A percentile compares a stretch with the other conserved stretches of the same genome.
Conservation (phyloP, 495 filamentous ascomycete genomes). For the Aspergillus affinis region DNA sequence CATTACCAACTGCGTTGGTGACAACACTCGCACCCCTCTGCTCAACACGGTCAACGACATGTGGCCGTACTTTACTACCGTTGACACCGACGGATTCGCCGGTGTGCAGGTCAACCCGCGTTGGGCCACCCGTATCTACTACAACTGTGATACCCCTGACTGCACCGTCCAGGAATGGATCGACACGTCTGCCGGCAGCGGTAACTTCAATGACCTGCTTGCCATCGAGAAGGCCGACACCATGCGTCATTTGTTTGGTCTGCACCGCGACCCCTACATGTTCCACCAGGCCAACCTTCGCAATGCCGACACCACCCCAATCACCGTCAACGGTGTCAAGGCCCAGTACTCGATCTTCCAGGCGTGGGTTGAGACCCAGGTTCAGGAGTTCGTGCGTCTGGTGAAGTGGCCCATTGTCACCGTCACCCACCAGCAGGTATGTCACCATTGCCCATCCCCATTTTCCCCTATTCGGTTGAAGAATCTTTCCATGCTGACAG, state of each 20-base stretch:
- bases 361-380: slow-evolving; percentile 59
- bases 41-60: slow-evolving; percentile 48
- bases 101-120: slow-evolving; percentile 60
- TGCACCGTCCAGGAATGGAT: slow-evolving; percentile 63
- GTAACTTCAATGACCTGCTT: slow-evolving; percentile 50
- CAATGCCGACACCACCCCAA: slow-evolving; percentile 42
- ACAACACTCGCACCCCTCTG: slow-evolving; percentile 57
- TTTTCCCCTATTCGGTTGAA: neutral
- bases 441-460: neutral
- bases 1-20: slow-evolving; percentile 60
- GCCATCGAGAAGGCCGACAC: slow-evolving; percentile 50
- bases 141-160: slow-evolving; percentile 57
- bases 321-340: slow-evolving; percentile 52
- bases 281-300: slow-evolving; percentile 61
- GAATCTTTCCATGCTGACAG: neutral
- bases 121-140: slow-evolving; percentile 65
- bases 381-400: slow-evolving; percentile 57
- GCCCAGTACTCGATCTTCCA: slow-evolving; percentile 55
- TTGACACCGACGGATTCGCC: slow-evolving; percentile 51
- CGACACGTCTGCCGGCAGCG: slow-evolving; percentile 53
- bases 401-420: slow-evolving; percentile 59
- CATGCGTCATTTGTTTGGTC: slow-evolving; percentile 53
- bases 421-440: slow-evolving; percentile 53
- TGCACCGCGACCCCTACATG: slow-evolving; percentile 52
- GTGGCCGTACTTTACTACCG: slow-evolving; percentile 57